Evolutionary conservation across 2,329 filamentous ascomycete species (phyloP).

Genomic region (Aspergillus texensis): DNA sequence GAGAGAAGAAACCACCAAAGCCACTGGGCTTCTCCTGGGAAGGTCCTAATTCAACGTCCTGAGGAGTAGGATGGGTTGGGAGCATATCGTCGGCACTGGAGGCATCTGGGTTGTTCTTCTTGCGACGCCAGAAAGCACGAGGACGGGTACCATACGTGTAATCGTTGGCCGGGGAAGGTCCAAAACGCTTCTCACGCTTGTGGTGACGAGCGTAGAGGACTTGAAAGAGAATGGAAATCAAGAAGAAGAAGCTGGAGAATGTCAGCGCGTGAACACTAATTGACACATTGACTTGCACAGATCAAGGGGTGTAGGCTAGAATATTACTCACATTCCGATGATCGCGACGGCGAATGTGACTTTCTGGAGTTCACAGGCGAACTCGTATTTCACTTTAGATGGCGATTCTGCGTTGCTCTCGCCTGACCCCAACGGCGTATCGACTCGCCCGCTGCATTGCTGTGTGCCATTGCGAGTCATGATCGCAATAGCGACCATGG

Average conservation of each 20-base stretch:
- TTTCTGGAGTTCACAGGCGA: slow-evolving; percentile 75
- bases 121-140: slow-evolving; percentile 45
- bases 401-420: slow-evolving; percentile 53
- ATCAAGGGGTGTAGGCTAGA: neutral
- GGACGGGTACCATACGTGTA: slow-evolving; percentile 63
- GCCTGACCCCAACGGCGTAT: slow-evolving; percentile 71
- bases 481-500: slow-evolving; percentile 79
- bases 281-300: neutral
- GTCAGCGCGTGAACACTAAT: slow-evolving; percentile 1
- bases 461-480: slow-evolving; percentile 70
- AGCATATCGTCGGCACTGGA: slow-evolving; percentile 36
- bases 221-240: slow-evolving; percentile 71
- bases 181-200: slow-evolving; percentile 73
- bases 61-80: slow-evolving; percentile 43
- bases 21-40: slow-evolving; percentile 18
- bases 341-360: slow-evolving; percentile 78
- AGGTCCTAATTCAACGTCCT: slow-evolving; percentile 38
- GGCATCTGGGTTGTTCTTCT: slow-evolving; percentile 47
- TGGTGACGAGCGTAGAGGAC: slow-evolving; percentile 69
- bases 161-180: slow-evolving; percentile 65
- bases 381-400: slow-evolving; percentile 53
- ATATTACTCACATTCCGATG: slow-evolving; percentile 66
- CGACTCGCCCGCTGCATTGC: slow-evolving; percentile 65
- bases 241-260: slow-evolving; percentile 67
- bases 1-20: slow-evolving; percentile 23